Evolutionary conservation across 1,284 basidiomycete species (phyloP), one percentile per base, ranked within the genome.

Genomic region (Takashimella tepidaria): DNA sequence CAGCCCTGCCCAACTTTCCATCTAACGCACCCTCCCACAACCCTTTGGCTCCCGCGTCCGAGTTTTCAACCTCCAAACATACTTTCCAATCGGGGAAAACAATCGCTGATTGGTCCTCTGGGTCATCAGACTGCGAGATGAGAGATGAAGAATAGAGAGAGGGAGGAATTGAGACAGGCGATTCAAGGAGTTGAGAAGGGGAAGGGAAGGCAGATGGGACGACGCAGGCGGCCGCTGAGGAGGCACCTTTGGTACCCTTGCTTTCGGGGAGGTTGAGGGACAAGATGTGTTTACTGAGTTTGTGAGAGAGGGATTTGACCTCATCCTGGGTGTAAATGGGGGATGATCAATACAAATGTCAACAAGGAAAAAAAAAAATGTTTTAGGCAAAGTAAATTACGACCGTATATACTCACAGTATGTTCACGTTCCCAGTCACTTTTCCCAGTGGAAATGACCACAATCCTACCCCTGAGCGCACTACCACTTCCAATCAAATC

Each of bases 71-170:
- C 49, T 85, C 84, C 4, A 82, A 79, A 21, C 91, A 81, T 48
- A 90, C 79, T 62, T 85, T 90, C 79, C 86, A 96, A 74, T 97
- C 92, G 4, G 92, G 92, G 66, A 97, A 84, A 1, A 96, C 81
- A 47, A 97, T 79, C 16, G 90, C 85, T 0, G 86, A 87, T 57
- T 78, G 71, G 56, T 89, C 85, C 44, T 79, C 74, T 50, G 82
- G 79, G 49, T 80, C 73, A 61, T 86, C 83, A 47, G 79, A 78
- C 67, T 92, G 88, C 62, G 86, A 89, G 42, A 88, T 87, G 65
- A 92, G 87, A 25, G 90, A 79, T 47, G 92, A 84, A 5, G 87
- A 85, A 53, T 89, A 80, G 37, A 80, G 79, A 13, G 77, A 79
- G 3, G 81, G 78, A 51, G 83, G 80, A 19, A 79, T 26, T 4